Percentiles rank a stretch among this genome's conserved stretches.
Conservation (phyloP, 306 rosid species). For the Citrullus colocynthis region DNA sequence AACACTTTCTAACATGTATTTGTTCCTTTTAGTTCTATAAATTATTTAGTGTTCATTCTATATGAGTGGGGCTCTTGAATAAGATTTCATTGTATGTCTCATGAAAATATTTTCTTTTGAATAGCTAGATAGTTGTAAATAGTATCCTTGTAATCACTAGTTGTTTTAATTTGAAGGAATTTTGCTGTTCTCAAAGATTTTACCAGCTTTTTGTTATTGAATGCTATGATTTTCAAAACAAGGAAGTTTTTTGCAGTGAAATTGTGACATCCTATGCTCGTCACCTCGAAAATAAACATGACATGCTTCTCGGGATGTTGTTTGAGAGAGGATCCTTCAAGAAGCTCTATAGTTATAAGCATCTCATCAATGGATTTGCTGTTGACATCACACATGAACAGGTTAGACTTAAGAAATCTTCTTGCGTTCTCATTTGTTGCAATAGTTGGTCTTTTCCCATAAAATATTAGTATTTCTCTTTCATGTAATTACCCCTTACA, state of each 20-base stretch:
- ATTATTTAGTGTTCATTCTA: neutral
- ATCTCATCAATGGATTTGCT: conserved; percentile 97
- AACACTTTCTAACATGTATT: neutral
- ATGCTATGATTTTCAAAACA: neutral
- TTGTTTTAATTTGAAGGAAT: neutral
- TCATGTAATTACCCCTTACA: conserved; percentile 28
- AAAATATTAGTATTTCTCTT: conserved; percentile 20
- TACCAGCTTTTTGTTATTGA: neutral
- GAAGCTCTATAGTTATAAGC: conserved; percentile 84
- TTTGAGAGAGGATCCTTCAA: conserved; percentile 68
- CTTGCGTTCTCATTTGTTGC: conserved; percentile 11
- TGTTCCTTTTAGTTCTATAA: neutral
- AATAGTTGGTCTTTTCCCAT: conserved; percentile 7
- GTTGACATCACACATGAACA: conserved; percentile 81
- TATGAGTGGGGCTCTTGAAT: neutral
- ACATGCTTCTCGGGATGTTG: conserved; percentile 82
- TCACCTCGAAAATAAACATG: conserved; percentile 85
- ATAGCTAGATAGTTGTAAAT: neutral
- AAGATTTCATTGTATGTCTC: neutral
- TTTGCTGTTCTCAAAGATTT: neutral
- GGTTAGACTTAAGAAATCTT: conserved; percentile 48
- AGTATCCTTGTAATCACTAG: neutral
- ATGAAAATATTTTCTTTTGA: neutral
- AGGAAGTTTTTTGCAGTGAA: conserved; percentile 46
- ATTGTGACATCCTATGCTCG: conserved; percentile 68